Percentiles rank a stretch among this genome's conserved stretches.
These are phyloP conservation scores for Grosmannia clavigera DNA, from an alignment of 2,329 filamentous ascomycete genomes.

Conservation along the genomic window DNA sequence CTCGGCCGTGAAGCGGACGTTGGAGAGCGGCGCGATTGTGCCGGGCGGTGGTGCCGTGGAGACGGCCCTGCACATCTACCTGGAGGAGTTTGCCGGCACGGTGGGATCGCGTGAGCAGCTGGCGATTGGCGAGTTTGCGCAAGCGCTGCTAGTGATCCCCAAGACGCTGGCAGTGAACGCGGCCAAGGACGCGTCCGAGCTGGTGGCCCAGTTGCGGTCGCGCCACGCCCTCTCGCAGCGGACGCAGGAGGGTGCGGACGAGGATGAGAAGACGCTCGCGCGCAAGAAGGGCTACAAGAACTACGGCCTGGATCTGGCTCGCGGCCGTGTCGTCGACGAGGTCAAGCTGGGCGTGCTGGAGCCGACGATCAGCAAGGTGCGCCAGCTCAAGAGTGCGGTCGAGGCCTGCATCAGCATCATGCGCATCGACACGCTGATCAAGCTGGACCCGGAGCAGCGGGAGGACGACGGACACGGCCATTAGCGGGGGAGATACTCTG, in stretches of 20 bases:
- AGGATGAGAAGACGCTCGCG: slow-evolving; percentile 79
- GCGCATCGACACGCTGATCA: slow-evolving; percentile 98
- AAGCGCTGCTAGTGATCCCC: slow-evolving; percentile 85
- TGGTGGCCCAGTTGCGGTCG: slow-evolving; percentile 89
- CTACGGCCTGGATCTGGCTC: slow-evolving; percentile 83
- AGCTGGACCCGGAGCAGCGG: slow-evolving; percentile 82
- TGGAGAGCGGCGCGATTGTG: slow-evolving; percentile 94
- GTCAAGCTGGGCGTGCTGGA: slow-evolving; percentile 92
- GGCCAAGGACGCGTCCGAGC: slow-evolving; percentile 88
- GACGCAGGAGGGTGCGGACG: slow-evolving; percentile 50
- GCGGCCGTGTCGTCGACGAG: slow-evolving; percentile 84
- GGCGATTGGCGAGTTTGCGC: slow-evolving; percentile 93
- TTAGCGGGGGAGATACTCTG: slow-evolving; percentile 23
- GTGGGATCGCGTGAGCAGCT: slow-evolving; percentile 95
- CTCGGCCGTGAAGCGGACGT: slow-evolving; percentile 89
- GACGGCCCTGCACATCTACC: slow-evolving; percentile 97
- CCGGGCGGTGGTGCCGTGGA: slow-evolving; percentile 94
- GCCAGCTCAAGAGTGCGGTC: slow-evolving; percentile 95
- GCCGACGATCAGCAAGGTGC: slow-evolving; percentile 95
- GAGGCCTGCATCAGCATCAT: slow-evolving; percentile 98
- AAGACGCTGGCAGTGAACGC: slow-evolving; percentile 96
- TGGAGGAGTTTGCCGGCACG: slow-evolving; percentile 96
- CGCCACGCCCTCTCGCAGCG: slow-evolving; percentile 90
- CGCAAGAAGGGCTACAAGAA: slow-evolving; percentile 98
- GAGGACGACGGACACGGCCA: slow-evolving; percentile 81